Evolutionary conservation across 805 yeast species (phyloP), one percentile per base, ranked within the genome.

Genomic region (Suhomyces sp.): DNA sequence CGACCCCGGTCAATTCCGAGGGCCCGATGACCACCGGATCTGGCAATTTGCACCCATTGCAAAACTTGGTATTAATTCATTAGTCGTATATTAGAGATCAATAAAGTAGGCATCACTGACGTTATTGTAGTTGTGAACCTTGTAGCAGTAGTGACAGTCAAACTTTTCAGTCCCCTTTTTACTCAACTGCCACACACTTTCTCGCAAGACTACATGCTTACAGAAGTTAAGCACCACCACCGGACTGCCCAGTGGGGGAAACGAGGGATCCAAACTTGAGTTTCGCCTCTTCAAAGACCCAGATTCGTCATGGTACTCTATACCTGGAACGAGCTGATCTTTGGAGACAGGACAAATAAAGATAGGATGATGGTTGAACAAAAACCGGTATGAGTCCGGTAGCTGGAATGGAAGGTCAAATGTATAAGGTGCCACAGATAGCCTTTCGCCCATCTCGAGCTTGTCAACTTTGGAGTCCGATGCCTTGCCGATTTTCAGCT

Each of bases 341-440:
- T 73, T 72, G 4, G 78, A 69, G 10, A 75, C 73, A 3, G 79
- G 78, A 55, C 79, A 75, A n/a, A 74, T 72, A 58, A 75, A 75
- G 10, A 75, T 73, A 4, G 78, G 77, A 58, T 75, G 79, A 58
- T 69, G 68, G 31, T 67, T 65, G 60, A 75, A 75, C 24, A 74
- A 59, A 49, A 73, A 72, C 49, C 74, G 57, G 56, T 67, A 69
- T 12, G 71, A 60, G 52, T 73, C 76, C 0, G 77, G 75, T 19
- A 75, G 57, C 56, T 70, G 76, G 57, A 75, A 75, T 7, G 79
- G 78, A 40, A 75, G 56, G 51, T 75, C 79, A 47, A 47, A 66
- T 21, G 54, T 59, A 54, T 55, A 63, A 3, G 66, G 46, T 17
- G 50, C 50, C 17, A n/a, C 33, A n/a, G 35, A 17, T 6, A 43